Conservation (phyloP, 2,329 filamentous ascomycete species). For the Ophiostoma populinum region DNA sequence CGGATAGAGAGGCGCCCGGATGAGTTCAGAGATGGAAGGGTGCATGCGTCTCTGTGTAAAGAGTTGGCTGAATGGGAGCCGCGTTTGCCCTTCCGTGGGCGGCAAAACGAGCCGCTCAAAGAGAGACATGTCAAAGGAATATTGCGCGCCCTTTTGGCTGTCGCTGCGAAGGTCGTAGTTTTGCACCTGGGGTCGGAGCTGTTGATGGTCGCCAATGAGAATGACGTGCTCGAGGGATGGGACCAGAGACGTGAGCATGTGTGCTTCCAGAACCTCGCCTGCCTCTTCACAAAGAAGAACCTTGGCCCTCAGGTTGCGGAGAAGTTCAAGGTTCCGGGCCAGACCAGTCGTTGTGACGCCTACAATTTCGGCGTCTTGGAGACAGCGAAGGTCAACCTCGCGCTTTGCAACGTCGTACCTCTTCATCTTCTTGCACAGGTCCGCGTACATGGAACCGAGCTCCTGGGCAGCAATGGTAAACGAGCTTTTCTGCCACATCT, state of each 20-base stretch:
- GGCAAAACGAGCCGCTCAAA: constrained; percentile 33
- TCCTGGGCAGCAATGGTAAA: neutral
- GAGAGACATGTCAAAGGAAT: constrained; percentile 39
- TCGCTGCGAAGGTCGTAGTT: constrained; percentile 36
- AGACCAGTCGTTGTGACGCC: constrained; percentile 44
- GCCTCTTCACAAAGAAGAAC: constrained; percentile 52
- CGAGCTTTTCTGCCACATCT: constrained; percentile 1
- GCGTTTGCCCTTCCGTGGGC: neutral
- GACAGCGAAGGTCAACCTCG: constrained; percentile 21
- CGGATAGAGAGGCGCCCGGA: constrained; percentile 40
- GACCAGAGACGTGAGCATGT: constrained; percentile 40
- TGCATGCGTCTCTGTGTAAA: constrained; percentile 48
- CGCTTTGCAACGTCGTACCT: constrained; percentile 10
- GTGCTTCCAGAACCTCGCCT: constrained; percentile 48
- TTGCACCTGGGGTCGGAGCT: constrained; percentile 40
- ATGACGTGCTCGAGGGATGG: constrained; percentile 44
- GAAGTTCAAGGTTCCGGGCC: constrained; percentile 29
- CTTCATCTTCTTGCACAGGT: neutral
- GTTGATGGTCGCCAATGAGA: constrained; percentile 45
- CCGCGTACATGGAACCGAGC: neutral
- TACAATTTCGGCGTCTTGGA: constrained; percentile 28
- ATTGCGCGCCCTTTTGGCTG: constrained; percentile 27
- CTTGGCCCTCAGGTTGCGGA: constrained; percentile 33
- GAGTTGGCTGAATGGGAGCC: constrained; percentile 22
- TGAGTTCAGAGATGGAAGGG: constrained; percentile 40